Percentiles rank a stretch among this genome's conserved stretches.
Conservation (phyloP, 2,329 filamentous ascomycete genomes). For the Botrytis pseudocinerea region DNA sequence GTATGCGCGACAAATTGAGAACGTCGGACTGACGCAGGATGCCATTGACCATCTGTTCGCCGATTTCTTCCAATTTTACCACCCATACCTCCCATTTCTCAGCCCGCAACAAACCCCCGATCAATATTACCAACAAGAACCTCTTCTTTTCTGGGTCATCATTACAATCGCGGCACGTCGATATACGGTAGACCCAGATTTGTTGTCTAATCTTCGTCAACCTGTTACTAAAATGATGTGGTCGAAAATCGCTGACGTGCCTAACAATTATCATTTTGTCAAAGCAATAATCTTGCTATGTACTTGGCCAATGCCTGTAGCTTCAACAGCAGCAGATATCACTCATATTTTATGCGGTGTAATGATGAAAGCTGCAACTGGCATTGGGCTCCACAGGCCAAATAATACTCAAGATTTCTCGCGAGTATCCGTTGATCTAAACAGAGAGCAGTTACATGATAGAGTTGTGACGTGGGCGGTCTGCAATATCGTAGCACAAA, state of each 20-base stretch:
- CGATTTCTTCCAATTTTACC: conserved; percentile 75
- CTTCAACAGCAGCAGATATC: conserved; percentile 75
- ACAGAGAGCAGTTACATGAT: conserved; percentile 77
- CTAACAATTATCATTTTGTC: conserved; percentile 76
- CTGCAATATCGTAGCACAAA: conserved; percentile 81
- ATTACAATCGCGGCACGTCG: conserved; percentile 73
- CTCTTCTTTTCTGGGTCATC: conserved; percentile 83
- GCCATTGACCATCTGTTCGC: conserved; percentile 65
- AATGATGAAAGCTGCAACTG: conserved; percentile 85
- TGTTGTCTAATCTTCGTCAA: conserved; percentile 67
- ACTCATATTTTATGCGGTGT: conserved; percentile 77
- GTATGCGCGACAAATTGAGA: conserved; percentile 51
- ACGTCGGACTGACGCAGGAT: conserved; percentile 63
- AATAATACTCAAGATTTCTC: conserved; percentile 84
- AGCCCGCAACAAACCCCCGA: conserved; percentile 67
- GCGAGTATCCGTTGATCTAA: conserved; percentile 70
- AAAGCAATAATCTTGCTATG: conserved; percentile 79
- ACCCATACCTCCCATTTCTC: conserved; percentile 76
- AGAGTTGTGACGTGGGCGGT: conserved; percentile 80
- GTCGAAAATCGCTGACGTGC: conserved; percentile 74
- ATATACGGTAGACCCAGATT: conserved; percentile 57
- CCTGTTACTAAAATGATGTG: conserved; percentile 72
- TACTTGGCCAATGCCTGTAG: conserved; percentile 81
- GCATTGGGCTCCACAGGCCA: conserved; percentile 78
- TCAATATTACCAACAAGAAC: conserved; percentile 73